phyloP scores from a whole-genome alignment of 2,329 filamentous ascomycete genomes.

The Furcasterigmium furcatum region DNA sequence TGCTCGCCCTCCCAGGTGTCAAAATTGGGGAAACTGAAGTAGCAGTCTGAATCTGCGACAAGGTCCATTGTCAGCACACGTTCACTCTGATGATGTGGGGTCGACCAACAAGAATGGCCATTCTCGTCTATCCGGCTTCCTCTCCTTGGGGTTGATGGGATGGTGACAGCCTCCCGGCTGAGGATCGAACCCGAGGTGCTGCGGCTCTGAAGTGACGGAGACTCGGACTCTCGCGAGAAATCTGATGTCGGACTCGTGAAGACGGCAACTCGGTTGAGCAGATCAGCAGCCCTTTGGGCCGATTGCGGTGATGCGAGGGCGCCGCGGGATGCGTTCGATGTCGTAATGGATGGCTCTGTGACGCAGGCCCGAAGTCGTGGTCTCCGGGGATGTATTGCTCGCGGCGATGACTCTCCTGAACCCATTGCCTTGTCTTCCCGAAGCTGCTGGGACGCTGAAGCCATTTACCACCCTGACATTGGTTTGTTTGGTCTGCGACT shows the following conservation, averaged over 20 bases:
- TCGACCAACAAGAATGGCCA: constrained; percentile 8
- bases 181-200: constrained; percentile 28
- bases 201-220: constrained; percentile 20
- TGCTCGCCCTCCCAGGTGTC: constrained; percentile 59
- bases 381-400: constrained; percentile 35
- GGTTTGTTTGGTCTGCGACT: too few species aligned
- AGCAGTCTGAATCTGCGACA: constrained; percentile 35
- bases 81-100: too few species aligned
- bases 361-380: constrained; percentile 52
- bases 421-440: constrained; percentile 4
- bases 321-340: constrained; percentile 49
- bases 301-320: constrained; percentile 46
- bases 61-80: too few species aligned
- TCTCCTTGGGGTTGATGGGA: constrained; percentile 13
- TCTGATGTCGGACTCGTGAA: constrained; percentile 27
- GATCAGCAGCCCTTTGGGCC: constrained; percentile 48
- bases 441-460: not conserved
- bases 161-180: constrained; percentile 29
- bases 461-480: not conserved
- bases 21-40: constrained; percentile 73
- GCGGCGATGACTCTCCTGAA: constrained; percentile 35
- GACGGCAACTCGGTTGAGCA: constrained; percentile 51
- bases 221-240: constrained; percentile 17
- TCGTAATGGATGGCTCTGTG: constrained; percentile 56
- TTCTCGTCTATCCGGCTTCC: constrained; percentile 5